Evolutionary conservation across 257 asterid species (phyloP).

Genomic region (Nicotiana tomentosiformis): DNA sequence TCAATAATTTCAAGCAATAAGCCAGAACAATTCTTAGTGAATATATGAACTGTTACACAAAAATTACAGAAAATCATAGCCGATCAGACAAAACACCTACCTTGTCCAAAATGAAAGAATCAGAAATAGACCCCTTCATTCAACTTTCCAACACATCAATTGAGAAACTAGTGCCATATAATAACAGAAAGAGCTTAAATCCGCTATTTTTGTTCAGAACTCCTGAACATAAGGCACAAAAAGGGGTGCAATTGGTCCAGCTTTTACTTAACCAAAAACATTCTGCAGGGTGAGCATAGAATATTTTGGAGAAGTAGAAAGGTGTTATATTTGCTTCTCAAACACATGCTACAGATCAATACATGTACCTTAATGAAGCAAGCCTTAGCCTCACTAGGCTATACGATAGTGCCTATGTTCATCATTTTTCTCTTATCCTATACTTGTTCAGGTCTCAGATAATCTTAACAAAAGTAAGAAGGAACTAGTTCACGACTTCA

Average conservation of each 20-base stretch:
- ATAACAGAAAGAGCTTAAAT: no score
- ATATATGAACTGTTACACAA: background rate
- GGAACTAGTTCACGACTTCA: background rate
- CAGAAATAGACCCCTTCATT: no score
- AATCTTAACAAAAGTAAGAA: background rate
- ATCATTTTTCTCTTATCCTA: background rate
- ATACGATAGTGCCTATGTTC: background rate
- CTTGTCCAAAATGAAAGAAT: no score
- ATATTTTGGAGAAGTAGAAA: slow-evolving; percentile 3
- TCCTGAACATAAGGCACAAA: no score
- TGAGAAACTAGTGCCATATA: no score
- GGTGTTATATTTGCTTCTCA: background rate
- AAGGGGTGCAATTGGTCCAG: no score
- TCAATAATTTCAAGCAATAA: background rate
- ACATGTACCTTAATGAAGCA: background rate
- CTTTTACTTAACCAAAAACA: no score
- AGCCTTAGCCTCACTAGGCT: background rate
- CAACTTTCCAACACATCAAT: no score
- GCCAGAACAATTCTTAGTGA: background rate
- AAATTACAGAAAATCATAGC: no score
- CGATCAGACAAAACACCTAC: no score
- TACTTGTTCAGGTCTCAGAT: background rate
- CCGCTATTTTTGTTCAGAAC: no score
- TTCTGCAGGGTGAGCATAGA: background rate
- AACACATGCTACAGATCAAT: background rate